Evolutionary conservation across 768 basidiomycete species (phyloP).

Genomic region (Suillus decipiens): DNA sequence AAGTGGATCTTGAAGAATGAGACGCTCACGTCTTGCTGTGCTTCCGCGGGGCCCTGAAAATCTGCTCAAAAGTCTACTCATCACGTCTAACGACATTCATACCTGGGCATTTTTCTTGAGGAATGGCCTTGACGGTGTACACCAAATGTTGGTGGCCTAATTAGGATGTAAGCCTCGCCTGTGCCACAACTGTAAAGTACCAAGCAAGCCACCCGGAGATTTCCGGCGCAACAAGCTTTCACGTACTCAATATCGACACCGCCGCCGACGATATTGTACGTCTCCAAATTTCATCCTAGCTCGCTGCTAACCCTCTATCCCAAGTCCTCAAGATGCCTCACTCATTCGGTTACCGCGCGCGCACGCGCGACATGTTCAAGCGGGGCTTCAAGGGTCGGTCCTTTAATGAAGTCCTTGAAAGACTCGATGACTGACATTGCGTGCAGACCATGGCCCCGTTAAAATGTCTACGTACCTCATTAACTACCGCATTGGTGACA

Average conservation of each 20-base stretch:
- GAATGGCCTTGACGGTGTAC: conserved; percentile 37
- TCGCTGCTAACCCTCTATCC: conserved; percentile 12
- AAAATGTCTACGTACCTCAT: conserved; percentile 92
- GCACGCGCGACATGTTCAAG: conserved; percentile 99
- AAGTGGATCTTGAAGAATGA: conserved; percentile 64
- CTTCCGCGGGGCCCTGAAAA: conserved; percentile 82
- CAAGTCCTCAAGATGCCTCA: conserved; percentile 91
- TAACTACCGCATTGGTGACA: conserved; percentile 94
- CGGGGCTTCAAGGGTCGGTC: conserved; percentile 92
- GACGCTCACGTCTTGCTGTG: conserved; percentile 91
- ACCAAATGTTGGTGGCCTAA: conserved; percentile 34
- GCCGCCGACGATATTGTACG: conserved; percentile 51
- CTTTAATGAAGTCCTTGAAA: conserved; percentile 18
- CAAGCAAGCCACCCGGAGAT: conserved; percentile 64
- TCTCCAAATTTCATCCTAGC: conserved; percentile 25
- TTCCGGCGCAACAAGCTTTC: conserved; percentile 41
- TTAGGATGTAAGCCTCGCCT: conserved; percentile 37
- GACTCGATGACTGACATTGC: conserved; percentile 4
- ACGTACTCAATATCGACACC: conserved; percentile 48
- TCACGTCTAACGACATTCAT: conserved; percentile 34
- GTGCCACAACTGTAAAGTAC: conserved; percentile 68
- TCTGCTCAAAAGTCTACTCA: conserved; percentile 35
- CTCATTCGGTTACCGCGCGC: conserved; percentile 99
- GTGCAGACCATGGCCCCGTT: conserved; percentile 81
- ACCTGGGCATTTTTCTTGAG: conserved; percentile 87